Evolutionary conservation across 768 basidiomycete species (phyloP).

Genomic region (Rhodosporidiobolus odoratus): DNA sequence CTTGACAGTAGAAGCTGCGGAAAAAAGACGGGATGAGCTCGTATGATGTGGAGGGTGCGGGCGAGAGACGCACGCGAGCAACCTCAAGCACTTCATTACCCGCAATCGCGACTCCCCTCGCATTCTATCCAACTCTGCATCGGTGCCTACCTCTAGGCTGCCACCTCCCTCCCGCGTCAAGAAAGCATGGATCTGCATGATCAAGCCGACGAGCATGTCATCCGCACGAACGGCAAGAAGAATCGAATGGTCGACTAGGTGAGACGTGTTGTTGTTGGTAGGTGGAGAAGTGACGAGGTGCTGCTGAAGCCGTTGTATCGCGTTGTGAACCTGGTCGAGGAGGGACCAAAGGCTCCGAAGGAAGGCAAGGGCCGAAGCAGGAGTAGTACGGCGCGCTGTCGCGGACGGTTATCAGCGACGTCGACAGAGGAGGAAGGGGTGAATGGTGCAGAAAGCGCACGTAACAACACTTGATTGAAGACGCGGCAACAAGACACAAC

Average conservation of each 20-base stretch:
- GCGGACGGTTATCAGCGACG: too few relatives aligned
- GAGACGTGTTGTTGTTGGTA: constrained; percentile 10
- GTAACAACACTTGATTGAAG: constrained; percentile 11
- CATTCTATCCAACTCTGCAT: constrained; percentile 18
- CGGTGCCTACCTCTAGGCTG: too few relatives aligned
- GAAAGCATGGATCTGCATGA: constrained; percentile 16
- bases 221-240: constrained; percentile 32
- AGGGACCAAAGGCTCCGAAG: constrained; percentile 30
- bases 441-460: neutral
- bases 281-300: constrained; percentile 18
- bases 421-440: neutral
- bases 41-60: neutral
- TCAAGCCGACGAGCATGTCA: constrained; percentile 24
- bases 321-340: constrained; percentile 30
- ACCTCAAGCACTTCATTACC: constrained; percentile 28
- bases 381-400: constrained; percentile 2
- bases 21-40: too few relatives aligned
- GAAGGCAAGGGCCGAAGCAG: constrained; percentile 15
- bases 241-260: constrained; percentile 28
- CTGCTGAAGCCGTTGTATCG: constrained; percentile 33
- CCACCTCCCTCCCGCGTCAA: constrained; percentile 6
- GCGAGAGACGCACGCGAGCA: constrained; percentile 11
- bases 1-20: constrained; percentile 35
- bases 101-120: constrained; percentile 20
- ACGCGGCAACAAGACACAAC: constrained; percentile 25